These are phyloP conservation scores for Prunus mume DNA, from an alignment of 306 rosid species.

Conservation along the genomic window DNA sequence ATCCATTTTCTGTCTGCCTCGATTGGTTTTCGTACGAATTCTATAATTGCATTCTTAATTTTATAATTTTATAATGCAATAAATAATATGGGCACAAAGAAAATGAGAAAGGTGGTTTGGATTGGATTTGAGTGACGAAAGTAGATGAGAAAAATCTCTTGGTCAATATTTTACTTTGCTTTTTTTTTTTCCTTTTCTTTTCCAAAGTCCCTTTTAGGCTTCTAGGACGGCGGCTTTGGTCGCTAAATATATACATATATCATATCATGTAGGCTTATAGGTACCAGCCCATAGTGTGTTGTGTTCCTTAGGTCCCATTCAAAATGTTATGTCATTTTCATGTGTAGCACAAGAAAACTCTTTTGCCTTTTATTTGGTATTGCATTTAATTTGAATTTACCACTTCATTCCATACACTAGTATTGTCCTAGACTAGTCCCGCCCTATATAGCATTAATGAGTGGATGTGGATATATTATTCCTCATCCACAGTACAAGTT, in stretches of 20 bases:
- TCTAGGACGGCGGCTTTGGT: conserved; percentile 15
- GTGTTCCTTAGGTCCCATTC: background rate
- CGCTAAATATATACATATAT: background rate
- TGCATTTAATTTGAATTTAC: background rate
- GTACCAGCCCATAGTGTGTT: background rate
- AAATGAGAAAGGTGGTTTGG: background rate
- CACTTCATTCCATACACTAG: background rate
- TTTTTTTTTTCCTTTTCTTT: background rate
- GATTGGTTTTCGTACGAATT: background rate
- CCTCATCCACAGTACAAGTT: too few species aligned
- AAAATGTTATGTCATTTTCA: background rate
- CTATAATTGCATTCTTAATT: background rate
- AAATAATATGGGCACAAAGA: too few species aligned
- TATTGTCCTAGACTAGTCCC: background rate
- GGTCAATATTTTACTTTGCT: background rate
- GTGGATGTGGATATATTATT: background rate
- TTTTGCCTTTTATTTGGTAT: background rate
- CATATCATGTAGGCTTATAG: too few species aligned
- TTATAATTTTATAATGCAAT: background rate
- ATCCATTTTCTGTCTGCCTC: background rate
- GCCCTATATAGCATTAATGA: background rate
- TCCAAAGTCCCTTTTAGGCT: background rate
- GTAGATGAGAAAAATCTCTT: background rate
- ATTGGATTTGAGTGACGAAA: background rate
- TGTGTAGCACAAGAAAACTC: background rate